Percentiles rank a stretch among this genome's conserved stretches.
These are phyloP conservation scores for Jaapia argillacea DNA, from an alignment of 768 basidiomycete genomes.

Conservation along the genomic window DNA sequence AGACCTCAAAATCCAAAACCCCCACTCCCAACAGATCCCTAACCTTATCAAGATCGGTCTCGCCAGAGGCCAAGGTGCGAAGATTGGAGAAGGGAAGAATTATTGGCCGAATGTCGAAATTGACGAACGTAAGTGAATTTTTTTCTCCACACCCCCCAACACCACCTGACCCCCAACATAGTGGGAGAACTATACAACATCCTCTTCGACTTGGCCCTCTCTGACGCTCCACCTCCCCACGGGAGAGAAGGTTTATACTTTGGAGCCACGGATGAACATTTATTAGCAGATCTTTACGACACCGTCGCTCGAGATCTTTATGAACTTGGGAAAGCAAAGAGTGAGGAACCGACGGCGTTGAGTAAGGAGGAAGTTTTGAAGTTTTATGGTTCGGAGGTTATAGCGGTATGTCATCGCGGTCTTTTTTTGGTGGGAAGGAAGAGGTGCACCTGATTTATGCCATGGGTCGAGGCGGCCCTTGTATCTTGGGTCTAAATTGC, in stretches of 20 bases:
- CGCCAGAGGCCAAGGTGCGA: conserved; percentile 37
- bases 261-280: conserved; percentile 22
- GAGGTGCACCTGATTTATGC: no score
- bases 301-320: conserved; percentile 25
- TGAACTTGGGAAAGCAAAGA: conserved; percentile 18
- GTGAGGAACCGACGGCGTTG: conserved; percentile 32
- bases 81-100: conserved; percentile 48
- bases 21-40: conserved; percentile 44
- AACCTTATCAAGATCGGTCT: conserved; percentile 32
- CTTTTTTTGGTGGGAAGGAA: no score
- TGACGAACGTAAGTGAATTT: conserved; percentile 32
- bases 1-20: conserved; percentile 41
- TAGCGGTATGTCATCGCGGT: not conserved
- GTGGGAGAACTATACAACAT: conserved; percentile 33
- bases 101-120: conserved; percentile 52
- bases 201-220: conserved; percentile 27
- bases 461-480: no score
- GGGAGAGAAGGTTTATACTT: conserved; percentile 27
- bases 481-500: no score
- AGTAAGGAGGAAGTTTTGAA: conserved; percentile 28
- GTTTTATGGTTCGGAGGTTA: conserved; percentile 26
- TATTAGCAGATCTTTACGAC: conserved; percentile 22
- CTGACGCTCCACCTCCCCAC: conserved; percentile 15
- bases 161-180: no score
- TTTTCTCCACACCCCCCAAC: not conserved